Percentiles rank a stretch among this genome's conserved stretches.
Evolutionary conservation across 2,329 filamentous ascomycete genomes (phyloP).

Genomic region (Trichoderma citrinoviride): DNA sequence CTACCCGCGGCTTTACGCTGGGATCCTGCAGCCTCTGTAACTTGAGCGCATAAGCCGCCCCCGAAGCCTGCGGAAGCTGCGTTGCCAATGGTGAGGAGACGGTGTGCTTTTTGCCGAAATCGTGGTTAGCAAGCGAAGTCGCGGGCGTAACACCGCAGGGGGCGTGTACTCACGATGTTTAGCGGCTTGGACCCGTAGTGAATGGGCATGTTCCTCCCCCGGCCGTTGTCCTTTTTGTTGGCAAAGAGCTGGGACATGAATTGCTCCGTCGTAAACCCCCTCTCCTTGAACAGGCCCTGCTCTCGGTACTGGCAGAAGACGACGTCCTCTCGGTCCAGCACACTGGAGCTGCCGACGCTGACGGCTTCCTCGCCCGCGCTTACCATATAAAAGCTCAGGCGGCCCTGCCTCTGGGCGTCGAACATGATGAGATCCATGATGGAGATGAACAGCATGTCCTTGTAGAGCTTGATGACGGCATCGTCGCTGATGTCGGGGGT

Average conservation of each 20-base stretch:
- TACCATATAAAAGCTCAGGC: slow-evolving; percentile 96
- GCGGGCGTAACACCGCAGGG: too few species aligned
- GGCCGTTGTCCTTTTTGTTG: slow-evolving; percentile 75
- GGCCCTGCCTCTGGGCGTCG: slow-evolving; percentile 92
- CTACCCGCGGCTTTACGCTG: slow-evolving; percentile 63
- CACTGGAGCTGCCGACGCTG: slow-evolving; percentile 82
- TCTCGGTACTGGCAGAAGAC: slow-evolving; percentile 95
- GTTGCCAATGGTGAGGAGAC: slow-evolving; percentile 82
- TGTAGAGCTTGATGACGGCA: slow-evolving; percentile 58
- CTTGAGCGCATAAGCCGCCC: slow-evolving; percentile 84
- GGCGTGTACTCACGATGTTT: slow-evolving; percentile 67
- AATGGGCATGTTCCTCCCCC: slow-evolving; percentile 93
- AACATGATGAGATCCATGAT: slow-evolving; percentile 99
- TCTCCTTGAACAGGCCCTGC: slow-evolving; percentile 83
- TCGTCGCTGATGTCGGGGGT: slow-evolving; percentile 66
- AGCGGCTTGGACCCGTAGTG: slow-evolving; percentile 85
- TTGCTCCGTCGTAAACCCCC: slow-evolving; percentile 80
- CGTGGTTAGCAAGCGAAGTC: background rate
- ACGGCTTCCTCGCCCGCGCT: slow-evolving; percentile 93
- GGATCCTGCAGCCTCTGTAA: slow-evolving; percentile 73
- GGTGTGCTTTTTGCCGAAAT: slow-evolving; percentile 59
- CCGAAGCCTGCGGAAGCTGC: slow-evolving; percentile 83
- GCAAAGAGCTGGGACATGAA: slow-evolving; percentile 97
- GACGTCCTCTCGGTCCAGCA: slow-evolving; percentile 78
- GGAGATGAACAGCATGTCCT: slow-evolving; percentile 64